Evolutionary conservation across 257 asterid genomes (phyloP).

Genomic region (Pogostemon cablin): DNA sequence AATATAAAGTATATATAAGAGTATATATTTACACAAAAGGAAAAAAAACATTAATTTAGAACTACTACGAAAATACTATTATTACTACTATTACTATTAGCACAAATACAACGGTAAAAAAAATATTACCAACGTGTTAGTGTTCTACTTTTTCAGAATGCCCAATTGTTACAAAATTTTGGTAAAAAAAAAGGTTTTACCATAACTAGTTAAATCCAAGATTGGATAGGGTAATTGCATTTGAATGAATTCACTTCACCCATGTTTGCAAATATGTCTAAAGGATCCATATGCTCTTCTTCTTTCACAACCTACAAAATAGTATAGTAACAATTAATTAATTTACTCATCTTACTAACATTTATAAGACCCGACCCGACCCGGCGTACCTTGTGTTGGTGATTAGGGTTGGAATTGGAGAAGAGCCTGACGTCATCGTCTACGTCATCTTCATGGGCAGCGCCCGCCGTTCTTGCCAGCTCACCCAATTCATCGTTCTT

Average conservation of each 20-base stretch:
- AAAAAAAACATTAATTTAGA: neutral
- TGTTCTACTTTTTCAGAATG: constrained; percentile 9
- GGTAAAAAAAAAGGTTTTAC: neutral
- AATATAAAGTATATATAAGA: constrained; percentile 24
- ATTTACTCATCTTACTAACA: neutral
- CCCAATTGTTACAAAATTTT: constrained; percentile 24
- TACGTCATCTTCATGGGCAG: constrained; percentile 66
- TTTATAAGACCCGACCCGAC: too few species aligned
- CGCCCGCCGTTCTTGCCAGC: constrained; percentile 43
- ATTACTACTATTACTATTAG: neutral
- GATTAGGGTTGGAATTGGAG: constrained; percentile 35
- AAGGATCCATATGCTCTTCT: constrained; percentile 54
- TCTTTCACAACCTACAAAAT: constrained; percentile 53
- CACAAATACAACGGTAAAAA: neutral
- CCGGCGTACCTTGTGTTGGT: constrained; percentile 39
- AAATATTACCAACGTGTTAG: constrained; percentile 29
- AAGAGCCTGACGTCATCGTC: constrained; percentile 57
- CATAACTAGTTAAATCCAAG: constrained; percentile 60
- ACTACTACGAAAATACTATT: neutral
- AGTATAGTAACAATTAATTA: neutral
- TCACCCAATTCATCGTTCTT: constrained; percentile 78
- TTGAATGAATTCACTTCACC: constrained; percentile 80
- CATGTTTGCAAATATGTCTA: constrained; percentile 68
- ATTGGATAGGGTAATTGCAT: constrained; percentile 69
- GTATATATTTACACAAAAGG: too few species aligned